phyloP scores from a whole-genome alignment of 2,329 filamentous ascomycete genomes.

The Colletotrichum liriopes region DNA sequence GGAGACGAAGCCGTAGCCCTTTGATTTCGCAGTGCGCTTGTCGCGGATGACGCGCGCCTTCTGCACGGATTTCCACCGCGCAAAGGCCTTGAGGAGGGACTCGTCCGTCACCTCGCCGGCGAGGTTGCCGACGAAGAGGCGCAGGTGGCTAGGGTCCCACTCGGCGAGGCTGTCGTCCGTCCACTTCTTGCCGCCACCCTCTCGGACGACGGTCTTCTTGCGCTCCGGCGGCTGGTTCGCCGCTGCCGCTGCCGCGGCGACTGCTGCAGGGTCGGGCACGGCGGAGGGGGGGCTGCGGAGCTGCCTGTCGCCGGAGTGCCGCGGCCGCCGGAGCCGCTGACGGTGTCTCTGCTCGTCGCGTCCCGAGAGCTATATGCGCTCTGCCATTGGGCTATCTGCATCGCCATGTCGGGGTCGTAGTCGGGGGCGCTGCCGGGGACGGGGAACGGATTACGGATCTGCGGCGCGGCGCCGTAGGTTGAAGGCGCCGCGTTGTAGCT shows the following conservation, averaged over 20 bases:
- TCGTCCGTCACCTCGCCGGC: constrained; percentile 98
- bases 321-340: constrained; percentile 47
- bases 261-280: constrained; percentile 48
- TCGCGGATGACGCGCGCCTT: constrained; percentile 96
- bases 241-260: constrained; percentile 58
- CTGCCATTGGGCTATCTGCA: constrained; percentile 95
- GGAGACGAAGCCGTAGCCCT: constrained; percentile 96
- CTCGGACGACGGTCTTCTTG: constrained; percentile 89
- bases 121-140: constrained; percentile 96
- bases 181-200: constrained; percentile 94
- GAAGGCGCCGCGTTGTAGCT: constrained; percentile 52
- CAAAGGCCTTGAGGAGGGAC: constrained; percentile 92
- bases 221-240: constrained; percentile 70
- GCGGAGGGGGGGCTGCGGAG: constrained; percentile 52
- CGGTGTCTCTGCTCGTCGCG: constrained; percentile 49
- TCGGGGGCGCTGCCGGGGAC: constrained; percentile 67
- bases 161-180: constrained; percentile 90
- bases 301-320: constrained; percentile 51
- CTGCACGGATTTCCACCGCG: constrained; percentile 87
- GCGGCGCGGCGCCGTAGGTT: constrained; percentile 69
- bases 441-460: constrained; percentile 87
- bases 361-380: constrained; percentile 85
- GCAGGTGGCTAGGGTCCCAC: constrained; percentile 95
- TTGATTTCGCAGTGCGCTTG: constrained; percentile 96
- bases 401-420: constrained; percentile 86